Conservation (phyloP, 1,139 yeast species). For the Wickerhamiella infanticola region DNA sequence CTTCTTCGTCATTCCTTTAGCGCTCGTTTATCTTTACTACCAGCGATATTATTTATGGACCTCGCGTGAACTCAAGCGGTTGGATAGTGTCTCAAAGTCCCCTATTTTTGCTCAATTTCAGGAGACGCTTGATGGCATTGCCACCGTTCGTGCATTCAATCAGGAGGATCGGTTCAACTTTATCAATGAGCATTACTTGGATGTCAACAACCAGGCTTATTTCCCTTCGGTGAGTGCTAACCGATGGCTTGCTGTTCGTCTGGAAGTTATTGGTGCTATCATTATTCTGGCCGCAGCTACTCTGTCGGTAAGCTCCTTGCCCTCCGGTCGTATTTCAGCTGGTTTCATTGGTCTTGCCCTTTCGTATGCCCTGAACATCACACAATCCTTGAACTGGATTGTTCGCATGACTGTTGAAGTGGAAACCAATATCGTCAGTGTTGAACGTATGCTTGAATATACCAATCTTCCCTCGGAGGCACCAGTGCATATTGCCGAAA, state of each 20-base stretch:
- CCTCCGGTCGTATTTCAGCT: constrained; percentile 55
- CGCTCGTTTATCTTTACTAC: constrained; percentile 58
- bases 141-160: constrained; percentile 76
- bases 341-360: constrained; percentile 90
- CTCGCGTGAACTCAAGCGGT: constrained; percentile 78
- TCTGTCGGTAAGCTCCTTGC: constrained; percentile 54
- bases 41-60: constrained; percentile 83
- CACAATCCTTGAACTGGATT: constrained; percentile 92
- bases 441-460: constrained; percentile 86
- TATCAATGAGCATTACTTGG: constrained; percentile 64
- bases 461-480: constrained; percentile 66
- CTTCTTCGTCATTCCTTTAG: constrained; percentile 55
- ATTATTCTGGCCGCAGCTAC: constrained; percentile 80
- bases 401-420: constrained; percentile 97
- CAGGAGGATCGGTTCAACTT: constrained; percentile 60
- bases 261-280: constrained; percentile 78
- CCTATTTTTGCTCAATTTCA: constrained; percentile 96
- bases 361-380: constrained; percentile 80
- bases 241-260: constrained; percentile 91
- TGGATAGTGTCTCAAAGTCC: constrained; percentile 83
- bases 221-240: constrained; percentile 91
- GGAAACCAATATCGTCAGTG: constrained; percentile 91
- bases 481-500: constrained; percentile 50
- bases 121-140: constrained; percentile 80
- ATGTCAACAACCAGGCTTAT: constrained; percentile 75